Evolutionary conservation across 768 basidiomycete species (phyloP), one percentile per base, ranked within the genome.

Genomic region (Porpolomopsis calyptriformis): DNA sequence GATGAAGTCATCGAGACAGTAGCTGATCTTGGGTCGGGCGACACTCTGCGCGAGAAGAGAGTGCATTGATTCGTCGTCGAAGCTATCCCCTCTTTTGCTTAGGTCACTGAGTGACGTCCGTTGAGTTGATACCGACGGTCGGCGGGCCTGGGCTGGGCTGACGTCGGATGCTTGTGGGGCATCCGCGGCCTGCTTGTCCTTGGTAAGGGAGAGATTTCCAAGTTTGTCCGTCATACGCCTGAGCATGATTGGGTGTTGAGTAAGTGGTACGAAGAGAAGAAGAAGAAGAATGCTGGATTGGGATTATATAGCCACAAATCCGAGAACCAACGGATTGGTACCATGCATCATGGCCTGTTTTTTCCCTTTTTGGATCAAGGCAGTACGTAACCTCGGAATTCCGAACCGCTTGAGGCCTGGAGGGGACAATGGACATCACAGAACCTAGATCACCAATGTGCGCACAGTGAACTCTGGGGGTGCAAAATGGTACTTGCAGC

Each of bases 1-100:
- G 52, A 79, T 74, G 52, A 90, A 91, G 59, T 91, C 88, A 35
- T 69, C 54, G 18, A 91, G 72, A 23, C 77, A 74, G 62, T 89
- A 90, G 14, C 71, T 72, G 20, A 80, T 84, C 53, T 77, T 80
- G 11, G 74, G 72, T 47, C 80, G 64, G 35, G 69, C 65, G 16
- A 64, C 54, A 38, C 67, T 60, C 20, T 64, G 59, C 11, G 66
- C 61, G 4, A 64, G 53, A 9, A 42, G 18, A 6, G 60, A 53
- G 19, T 22, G 47, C 34, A 35, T 18, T 34, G 29, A 22, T 20
- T 64, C 59, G 20, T 56, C 56, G 36, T 66, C 64, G 55, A 67
- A 51, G 42, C 60, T 63, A 52, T 68, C 64, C 27, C 63, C 60
- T 33, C 58, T 63, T 44, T 65, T 65, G 58, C 73, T 73, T 60